A percentile compares a stretch with the other conserved stretches of the same genome.
phyloP scores from a whole-genome alignment of 768 basidiomycete species.

The Russula abietina region DNA sequence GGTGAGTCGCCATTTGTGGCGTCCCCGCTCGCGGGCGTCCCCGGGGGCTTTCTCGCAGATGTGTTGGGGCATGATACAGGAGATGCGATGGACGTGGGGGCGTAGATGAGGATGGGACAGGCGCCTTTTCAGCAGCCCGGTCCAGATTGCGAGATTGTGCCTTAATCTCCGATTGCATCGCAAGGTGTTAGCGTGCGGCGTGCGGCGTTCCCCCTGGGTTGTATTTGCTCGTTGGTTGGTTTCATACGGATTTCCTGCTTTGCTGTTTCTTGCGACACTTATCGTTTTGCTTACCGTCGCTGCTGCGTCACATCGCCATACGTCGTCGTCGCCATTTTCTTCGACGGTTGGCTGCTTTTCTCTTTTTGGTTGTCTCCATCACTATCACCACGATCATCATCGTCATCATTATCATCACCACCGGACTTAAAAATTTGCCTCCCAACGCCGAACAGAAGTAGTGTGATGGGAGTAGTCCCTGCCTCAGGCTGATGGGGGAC shows the following conservation, averaged over 20 bases:
- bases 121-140: neutral
- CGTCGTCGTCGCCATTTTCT: neutral
- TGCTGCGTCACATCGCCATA: neutral
- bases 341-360: neutral
- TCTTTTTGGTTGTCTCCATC: slow-evolving; percentile 2
- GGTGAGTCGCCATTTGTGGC: slow-evolving; percentile 46
- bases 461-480: slow-evolving; percentile 1
- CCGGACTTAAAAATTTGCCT: neutral
- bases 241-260: neutral
- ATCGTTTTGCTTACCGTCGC: neutral
- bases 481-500: neutral
- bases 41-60: slow-evolving; percentile 57
- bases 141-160: slow-evolving; percentile 2
- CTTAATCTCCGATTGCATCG: slow-evolving; percentile 10
- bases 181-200: neutral
- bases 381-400: neutral
- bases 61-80: slow-evolving; percentile 37
- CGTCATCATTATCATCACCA: slow-evolving; percentile 1
- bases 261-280: neutral
- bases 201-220: neutral
- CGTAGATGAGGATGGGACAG: slow-evolving; percentile 15
- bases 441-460: neutral
- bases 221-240: slow-evolving; percentile 2
- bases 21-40: slow-evolving; percentile 58
- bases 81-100: slow-evolving; percentile 29